These are phyloP conservation scores for Knoxia roxburghii DNA, from an alignment of 257 asterid species.

Conservation along the genomic window DNA sequence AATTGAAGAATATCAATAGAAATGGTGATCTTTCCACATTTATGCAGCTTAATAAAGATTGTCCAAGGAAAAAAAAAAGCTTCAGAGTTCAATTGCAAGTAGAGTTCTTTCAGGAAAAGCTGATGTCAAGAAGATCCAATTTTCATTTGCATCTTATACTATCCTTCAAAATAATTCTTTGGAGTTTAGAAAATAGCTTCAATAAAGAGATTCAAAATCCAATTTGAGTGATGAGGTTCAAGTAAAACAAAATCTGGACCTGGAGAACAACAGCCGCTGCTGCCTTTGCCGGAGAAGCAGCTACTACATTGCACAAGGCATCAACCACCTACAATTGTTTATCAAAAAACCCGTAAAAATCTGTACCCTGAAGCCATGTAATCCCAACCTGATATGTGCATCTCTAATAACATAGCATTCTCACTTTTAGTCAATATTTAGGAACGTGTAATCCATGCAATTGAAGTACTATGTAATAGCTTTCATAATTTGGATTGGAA, in stretches of 20 bases:
- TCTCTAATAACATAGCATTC: not conserved
- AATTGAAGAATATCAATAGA: constrained; percentile 11
- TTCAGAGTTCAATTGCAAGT: not conserved
- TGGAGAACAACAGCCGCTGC: constrained; percentile 97
- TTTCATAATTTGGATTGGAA: not conserved
- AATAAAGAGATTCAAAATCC: no score
- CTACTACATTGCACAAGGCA: constrained; percentile 90
- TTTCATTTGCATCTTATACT: not conserved
- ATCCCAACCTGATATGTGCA: not conserved
- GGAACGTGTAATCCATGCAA: not conserved
- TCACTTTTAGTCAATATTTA: not conserved
- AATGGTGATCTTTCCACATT: not conserved
- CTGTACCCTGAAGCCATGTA: not conserved
- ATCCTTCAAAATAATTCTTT: not conserved
- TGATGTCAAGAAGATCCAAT: not conserved
- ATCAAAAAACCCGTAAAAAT: not conserved
- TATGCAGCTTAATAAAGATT: not conserved
- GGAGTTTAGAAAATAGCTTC: no score
- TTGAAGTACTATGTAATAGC: not conserved
- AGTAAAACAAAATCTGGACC: constrained; percentile 65
- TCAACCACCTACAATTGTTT: constrained; percentile 65
- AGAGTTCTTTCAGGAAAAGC: not conserved
- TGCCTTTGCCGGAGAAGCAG: constrained; percentile 94
- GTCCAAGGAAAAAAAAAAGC: not conserved
- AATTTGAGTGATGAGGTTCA: constrained; percentile 13